Conservation (phyloP, 2,329 filamentous ascomycete species). For the Colletotrichum sp. region DNA sequence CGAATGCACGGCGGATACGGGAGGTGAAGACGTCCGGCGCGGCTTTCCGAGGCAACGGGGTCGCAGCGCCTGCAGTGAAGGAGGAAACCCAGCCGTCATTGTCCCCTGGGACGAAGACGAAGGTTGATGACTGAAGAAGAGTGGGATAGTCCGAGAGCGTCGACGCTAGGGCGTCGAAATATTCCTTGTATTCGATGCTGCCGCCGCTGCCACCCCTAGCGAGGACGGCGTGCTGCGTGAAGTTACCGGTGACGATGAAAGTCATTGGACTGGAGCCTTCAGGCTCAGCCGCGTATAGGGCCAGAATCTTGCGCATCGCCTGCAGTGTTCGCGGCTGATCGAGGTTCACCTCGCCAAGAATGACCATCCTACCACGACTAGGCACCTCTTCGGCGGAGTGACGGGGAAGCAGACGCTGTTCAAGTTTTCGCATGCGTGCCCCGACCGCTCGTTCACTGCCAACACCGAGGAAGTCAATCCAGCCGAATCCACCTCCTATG, state of each 20-base stretch:
- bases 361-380: constrained; percentile 64
- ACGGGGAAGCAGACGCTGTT: constrained; percentile 67
- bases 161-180: constrained; percentile 86
- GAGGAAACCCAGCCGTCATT: constrained; percentile 97
- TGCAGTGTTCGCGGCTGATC: constrained; percentile 83
- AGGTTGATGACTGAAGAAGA: constrained; percentile 79
- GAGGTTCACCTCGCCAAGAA: constrained; percentile 86
- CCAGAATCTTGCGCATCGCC: constrained; percentile 80
- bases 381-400: constrained; percentile 37
- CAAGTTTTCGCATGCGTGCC: constrained; percentile 80
- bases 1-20: constrained; percentile 81
- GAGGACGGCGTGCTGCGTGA: constrained; percentile 70
- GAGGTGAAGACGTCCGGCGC: constrained; percentile 92
- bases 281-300: constrained; percentile 71
- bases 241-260: constrained; percentile 88
- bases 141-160: constrained; percentile 83
- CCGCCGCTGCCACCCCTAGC: constrained; percentile 74
- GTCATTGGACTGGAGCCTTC: constrained; percentile 72
- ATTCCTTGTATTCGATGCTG: constrained; percentile 96
- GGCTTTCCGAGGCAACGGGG: constrained; percentile 70
- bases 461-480: constrained; percentile 94
- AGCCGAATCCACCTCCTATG: constrained; percentile 86
- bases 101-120: constrained; percentile 93
- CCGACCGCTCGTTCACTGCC: constrained; percentile 89
- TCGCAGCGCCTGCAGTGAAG: constrained; percentile 77